Percentiles rank a stretch among this genome's conserved stretches.
phyloP scores from a whole-genome alignment of 345 rosid genomes.

The Gossypioides kirkii region DNA sequence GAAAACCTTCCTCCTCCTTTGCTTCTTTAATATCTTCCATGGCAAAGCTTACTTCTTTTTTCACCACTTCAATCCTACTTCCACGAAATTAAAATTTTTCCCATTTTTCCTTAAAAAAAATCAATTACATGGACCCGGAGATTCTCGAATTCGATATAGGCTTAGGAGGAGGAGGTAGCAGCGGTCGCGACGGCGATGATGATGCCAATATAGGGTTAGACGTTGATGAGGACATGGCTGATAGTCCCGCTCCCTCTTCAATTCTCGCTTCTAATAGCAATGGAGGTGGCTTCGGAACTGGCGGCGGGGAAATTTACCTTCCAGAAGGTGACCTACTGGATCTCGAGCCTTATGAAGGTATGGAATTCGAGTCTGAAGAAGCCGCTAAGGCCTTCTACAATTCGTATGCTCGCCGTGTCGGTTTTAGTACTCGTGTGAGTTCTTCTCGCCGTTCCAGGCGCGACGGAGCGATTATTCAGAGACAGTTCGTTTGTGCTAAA shows the following conservation, averaged over 20 bases:
- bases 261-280: conserved; percentile 11
- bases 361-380: conserved; percentile 65
- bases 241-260: conserved; percentile 27
- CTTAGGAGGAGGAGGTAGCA: conserved; percentile 37
- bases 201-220: conserved; percentile 27
- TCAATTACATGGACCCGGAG: conserved; percentile 29
- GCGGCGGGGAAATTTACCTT: conserved; percentile 26
- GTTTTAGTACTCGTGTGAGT: conserved; percentile 49
- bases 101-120: not conserved
- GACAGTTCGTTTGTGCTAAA: conserved; percentile 65
- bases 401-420: conserved; percentile 52
- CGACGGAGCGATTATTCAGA: conserved; percentile 62
- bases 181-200: conserved; percentile 34
- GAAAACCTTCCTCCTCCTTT: not conserved
- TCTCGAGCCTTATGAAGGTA: conserved; percentile 63
- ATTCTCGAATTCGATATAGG: conserved; percentile 42
- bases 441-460: conserved; percentile 61
- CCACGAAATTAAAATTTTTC: not conserved
- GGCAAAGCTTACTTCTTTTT: not conserved
- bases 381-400: conserved; percentile 63
- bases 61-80: not conserved
- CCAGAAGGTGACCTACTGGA: conserved; percentile 39
- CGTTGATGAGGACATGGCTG: conserved; percentile 40
- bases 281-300: conserved; percentile 14
- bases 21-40: not conserved